phyloP scores from a whole-genome alignment of 2,329 filamentous ascomycete genomes.

The Penicillium sp. region DNA sequence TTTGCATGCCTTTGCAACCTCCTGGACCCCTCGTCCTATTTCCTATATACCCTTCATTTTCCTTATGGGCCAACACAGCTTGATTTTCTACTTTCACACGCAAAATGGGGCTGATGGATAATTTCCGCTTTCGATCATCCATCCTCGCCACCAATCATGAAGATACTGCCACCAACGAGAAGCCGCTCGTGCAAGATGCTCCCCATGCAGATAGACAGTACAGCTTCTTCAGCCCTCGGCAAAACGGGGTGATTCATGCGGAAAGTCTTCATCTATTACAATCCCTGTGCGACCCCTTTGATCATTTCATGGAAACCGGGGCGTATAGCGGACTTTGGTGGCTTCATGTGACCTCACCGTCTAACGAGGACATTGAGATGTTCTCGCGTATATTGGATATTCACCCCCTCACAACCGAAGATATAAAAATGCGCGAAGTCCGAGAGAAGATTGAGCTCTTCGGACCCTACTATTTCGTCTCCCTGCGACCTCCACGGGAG shows the following conservation, averaged over 20 bases:
- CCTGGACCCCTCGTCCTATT: not conserved
- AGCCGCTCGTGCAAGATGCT: not conserved
- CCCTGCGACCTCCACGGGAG: constrained; percentile 85
- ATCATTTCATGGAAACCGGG: constrained; percentile 55
- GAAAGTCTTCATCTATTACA: constrained; percentile 80
- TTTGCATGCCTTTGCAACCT: not conserved
- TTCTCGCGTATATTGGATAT: constrained; percentile 93
- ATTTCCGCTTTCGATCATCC: constrained; percentile 1
- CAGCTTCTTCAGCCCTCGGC: constrained; percentile 90
- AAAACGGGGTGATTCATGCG: constrained; percentile 86
- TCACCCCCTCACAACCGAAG: constrained; percentile 90
- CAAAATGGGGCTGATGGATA: constrained; percentile 4
- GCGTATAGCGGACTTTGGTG: constrained; percentile 84
- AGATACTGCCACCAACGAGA: not conserved
- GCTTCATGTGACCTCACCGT: constrained; percentile 88
- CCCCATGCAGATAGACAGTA: constrained; percentile 64
- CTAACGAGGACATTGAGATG: constrained; percentile 81
- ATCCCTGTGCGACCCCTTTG: constrained; percentile 80
- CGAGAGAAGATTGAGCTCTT: constrained; percentile 99
- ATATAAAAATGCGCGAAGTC: constrained; percentile 88
- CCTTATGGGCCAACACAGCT: not conserved
- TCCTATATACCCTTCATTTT: not conserved
- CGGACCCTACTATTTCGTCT: constrained; percentile 92
- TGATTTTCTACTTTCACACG: not conserved
- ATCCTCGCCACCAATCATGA: not conserved